Evolutionary conservation across 2,329 filamentous ascomycete species (phyloP).

Genomic region (Verticillium longisporum): DNA sequence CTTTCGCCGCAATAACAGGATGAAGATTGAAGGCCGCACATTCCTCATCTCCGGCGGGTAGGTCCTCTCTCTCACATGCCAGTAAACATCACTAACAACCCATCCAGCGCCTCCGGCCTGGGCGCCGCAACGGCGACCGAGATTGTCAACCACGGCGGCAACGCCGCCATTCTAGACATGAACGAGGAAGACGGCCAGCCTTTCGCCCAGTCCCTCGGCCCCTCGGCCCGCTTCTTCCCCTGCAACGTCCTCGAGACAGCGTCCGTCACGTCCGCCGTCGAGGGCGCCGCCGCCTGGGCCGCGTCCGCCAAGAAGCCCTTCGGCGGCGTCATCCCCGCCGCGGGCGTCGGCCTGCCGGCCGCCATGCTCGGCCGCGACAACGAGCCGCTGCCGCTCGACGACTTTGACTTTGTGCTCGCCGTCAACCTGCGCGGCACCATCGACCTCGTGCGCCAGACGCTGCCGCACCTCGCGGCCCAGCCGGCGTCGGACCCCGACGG

Average conservation of each 20-base stretch:
- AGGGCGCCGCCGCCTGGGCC: slow-evolving; percentile 54
- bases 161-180: slow-evolving; percentile 53
- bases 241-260: slow-evolving; percentile 63
- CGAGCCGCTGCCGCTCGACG: slow-evolving; percentile 55
- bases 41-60: slow-evolving; percentile 69
- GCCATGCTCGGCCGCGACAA: slow-evolving; percentile 63
- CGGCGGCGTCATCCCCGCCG: slow-evolving; percentile 69
- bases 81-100: slow-evolving; percentile 3
- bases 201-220: slow-evolving; percentile 49
- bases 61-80: slow-evolving; percentile 15
- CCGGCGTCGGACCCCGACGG: slow-evolving; percentile 49
- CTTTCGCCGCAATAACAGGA: slow-evolving; percentile 23
- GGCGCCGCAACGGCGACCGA: slow-evolving; percentile 52
- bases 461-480: slow-evolving; percentile 56
- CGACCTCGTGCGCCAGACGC: slow-evolving; percentile 64
- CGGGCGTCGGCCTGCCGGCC: slow-evolving; percentile 64
- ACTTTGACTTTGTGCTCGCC: slow-evolving; percentile 67
- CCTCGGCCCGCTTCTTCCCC: slow-evolving; percentile 56
- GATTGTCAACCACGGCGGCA: slow-evolving; percentile 44
- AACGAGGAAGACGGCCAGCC: slow-evolving; percentile 54
- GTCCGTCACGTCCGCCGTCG: slow-evolving; percentile 56
- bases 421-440: slow-evolving; percentile 74
- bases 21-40: slow-evolving; percentile 67
- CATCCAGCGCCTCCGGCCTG: slow-evolving; percentile 51
- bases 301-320: slow-evolving; percentile 56